These are phyloP conservation scores for Zygotorulaspora danielsina DNA, from an alignment of 805 yeast species.

Conservation along the genomic window DNA sequence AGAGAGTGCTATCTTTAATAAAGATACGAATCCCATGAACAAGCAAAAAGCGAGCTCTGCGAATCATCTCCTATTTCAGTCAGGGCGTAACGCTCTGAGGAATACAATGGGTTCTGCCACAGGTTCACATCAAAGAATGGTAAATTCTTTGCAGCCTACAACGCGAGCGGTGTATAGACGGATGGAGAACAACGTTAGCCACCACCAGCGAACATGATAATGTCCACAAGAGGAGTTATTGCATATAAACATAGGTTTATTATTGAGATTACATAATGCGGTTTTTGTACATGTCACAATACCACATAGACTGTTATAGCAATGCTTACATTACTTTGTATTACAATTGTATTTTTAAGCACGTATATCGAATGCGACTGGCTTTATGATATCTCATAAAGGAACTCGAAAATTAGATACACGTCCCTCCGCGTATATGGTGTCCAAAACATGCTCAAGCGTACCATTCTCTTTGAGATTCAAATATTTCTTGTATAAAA, in stretches of 20 bases:
- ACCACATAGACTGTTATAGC: too few relatives aligned
- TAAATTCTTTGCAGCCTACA: slow-evolving; percentile 36
- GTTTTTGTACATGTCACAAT: too few relatives aligned
- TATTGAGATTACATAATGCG: too few relatives aligned
- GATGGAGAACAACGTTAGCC: slow-evolving; percentile 23
- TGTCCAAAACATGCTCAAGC: slow-evolving; percentile 57
- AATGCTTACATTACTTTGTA: too few relatives aligned
- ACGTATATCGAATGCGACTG: too few relatives aligned
- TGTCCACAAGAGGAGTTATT: too few relatives aligned
- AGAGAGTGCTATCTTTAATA: slow-evolving; percentile 26
- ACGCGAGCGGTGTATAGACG: slow-evolving; percentile 42
- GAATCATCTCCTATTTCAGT: slow-evolving; percentile 13
- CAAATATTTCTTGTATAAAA: slow-evolving; percentile 66
- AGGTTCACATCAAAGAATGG: slow-evolving; percentile 24
- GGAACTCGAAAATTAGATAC: slow-evolving; percentile 35
- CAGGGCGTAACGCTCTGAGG: slow-evolving; percentile 19
- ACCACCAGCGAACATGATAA: slow-evolving; percentile 16
- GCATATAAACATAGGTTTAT: too few relatives aligned
- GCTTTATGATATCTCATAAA: too few relatives aligned
- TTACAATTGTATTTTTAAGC: too few relatives aligned
- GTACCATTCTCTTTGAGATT: slow-evolving; percentile 55
- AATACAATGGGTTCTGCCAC: slow-evolving; percentile 16
- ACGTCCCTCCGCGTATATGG: slow-evolving; percentile 66
- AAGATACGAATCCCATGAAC: slow-evolving; percentile 24
- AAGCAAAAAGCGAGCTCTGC: slow-evolving; percentile 12